Base-by-base conservation (phyloP, 495 filamentous ascomycete species). In the Annulohypoxylon stygium region DNA sequence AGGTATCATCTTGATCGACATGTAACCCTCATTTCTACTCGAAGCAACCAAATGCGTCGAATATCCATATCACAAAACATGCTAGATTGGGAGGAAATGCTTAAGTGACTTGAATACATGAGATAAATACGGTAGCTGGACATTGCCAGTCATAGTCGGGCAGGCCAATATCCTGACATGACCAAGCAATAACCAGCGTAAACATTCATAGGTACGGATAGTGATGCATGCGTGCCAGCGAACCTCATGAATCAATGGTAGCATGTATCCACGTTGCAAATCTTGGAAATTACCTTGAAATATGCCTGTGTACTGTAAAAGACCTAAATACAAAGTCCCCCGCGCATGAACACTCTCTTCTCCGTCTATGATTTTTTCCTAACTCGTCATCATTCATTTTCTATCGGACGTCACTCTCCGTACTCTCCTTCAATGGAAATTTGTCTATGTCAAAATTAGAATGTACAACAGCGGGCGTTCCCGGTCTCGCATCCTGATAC, bases 1-100 rank as follows among this genome's bases (percentile, higher is more conserved):
- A 62, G 39, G 25, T 61, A 53, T 71, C 33, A 67, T 39, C 58
- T 18, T 54, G 64, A 68, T 63, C 69, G 57, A 63, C 63, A 72
- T 72, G 50, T 34, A 58, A 63, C 51, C 33, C 37, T 34, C 57
- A 30, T 11, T 36, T 20, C 43, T 67, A 4, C 37, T 39, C 59
- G 48, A 30, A 62, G 36, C 12, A 66, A 41, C 3, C 26, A 10
- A 60, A 16, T 30, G 50, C 23, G 41, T 51, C 10, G 47, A 5
- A 43, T 34, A 39, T 8, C 18, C 30, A 36, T 8, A 20, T 57
- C 18, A 63, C 12, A 14, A 25, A 25, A 43, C 26, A 3, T 34
- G n/a, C 53, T 37, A 33, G 25, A 18, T 16, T 20, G 39, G 14
- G 26, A 18, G 1, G 10, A 3, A 18, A 36, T 43, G 16, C 18